Percentiles rank a stretch among this genome's conserved stretches.
These are phyloP conservation scores for Parachaetomium inaequale DNA, from an alignment of 495 filamentous ascomycete species.

Conservation along the genomic window DNA sequence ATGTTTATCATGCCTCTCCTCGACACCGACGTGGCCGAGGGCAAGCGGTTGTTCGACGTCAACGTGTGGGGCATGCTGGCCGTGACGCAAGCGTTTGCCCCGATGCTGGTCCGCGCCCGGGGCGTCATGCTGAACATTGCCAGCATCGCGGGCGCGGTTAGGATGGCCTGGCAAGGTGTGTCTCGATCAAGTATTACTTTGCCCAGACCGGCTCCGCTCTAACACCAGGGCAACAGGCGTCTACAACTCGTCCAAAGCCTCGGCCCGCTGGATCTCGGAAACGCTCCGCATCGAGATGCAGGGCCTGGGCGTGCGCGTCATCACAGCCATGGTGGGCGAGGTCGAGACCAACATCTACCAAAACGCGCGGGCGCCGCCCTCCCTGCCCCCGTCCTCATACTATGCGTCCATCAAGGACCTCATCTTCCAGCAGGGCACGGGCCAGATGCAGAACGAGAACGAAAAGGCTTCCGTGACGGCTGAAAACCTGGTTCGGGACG, in stretches of 20 bases:
- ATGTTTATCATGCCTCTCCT: constrained; percentile 42
- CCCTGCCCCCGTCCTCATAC: background rate
- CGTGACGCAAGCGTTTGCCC: constrained; percentile 54
- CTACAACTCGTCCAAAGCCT: constrained; percentile 2
- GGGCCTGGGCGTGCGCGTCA: background rate
- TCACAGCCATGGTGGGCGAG: background rate
- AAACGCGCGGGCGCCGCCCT: background rate
- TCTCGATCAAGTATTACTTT: background rate
- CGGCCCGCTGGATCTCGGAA: background rate
- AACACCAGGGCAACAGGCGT: background rate
- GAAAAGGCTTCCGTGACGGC: background rate
- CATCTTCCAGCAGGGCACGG: background rate
- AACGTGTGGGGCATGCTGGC: constrained; percentile 53
- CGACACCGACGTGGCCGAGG: constrained; percentile 45
- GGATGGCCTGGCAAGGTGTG: background rate
- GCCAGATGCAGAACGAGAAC: background rate
- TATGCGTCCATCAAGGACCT: background rate
- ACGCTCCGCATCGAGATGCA: constrained; percentile 1
- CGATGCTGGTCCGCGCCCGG: constrained; percentile 45
- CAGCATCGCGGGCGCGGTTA: background rate
- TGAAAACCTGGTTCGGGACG: background rate
- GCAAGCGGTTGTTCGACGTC: constrained; percentile 46
- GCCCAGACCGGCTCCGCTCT: background rate
- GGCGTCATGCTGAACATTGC: constrained; percentile 23
- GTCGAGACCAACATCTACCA: constrained; percentile 2